Evolutionary conservation across 192 early-diverging fungal species (phyloP).

Genomic region (Linnemannia schmuckeri): DNA sequence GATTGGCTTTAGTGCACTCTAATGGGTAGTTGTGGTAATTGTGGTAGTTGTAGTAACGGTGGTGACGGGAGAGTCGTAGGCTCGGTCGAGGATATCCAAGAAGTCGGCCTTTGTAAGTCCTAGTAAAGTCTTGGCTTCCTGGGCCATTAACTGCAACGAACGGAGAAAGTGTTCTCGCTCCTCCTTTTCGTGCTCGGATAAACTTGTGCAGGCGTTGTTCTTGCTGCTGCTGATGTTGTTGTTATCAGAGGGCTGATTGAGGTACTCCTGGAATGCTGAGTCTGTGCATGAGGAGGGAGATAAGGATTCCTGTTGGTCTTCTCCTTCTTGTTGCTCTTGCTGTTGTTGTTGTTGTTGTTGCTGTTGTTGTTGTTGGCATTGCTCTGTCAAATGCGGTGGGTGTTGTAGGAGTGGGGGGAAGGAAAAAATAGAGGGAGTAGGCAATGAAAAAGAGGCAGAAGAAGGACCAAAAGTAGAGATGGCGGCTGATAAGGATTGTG

Average conservation of each 20-base stretch:
- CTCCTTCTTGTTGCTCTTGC: background rate
- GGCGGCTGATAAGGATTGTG: background rate
- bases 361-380: background rate
- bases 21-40: background rate
- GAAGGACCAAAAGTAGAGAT: background rate
- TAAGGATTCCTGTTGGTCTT: background rate
- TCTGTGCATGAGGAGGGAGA: slow-evolving; percentile 4
- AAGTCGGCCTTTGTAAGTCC: background rate
- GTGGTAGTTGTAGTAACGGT: too few species aligned
- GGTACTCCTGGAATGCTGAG: background rate
- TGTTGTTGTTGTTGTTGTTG: background rate
- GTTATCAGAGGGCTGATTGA: background rate
- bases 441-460: too few species aligned
- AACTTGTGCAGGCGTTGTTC: background rate
- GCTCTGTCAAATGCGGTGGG: background rate
- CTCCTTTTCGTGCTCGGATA: background rate
- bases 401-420: background rate
- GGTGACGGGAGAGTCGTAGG: background rate
- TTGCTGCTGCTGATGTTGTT: background rate
- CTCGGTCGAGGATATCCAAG: background rate
- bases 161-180: background rate
- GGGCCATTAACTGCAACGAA: background rate
- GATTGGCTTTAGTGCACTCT: background rate
- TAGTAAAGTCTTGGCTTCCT: background rate
- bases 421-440: background rate